Evolutionary conservation across 2,329 filamentous ascomycete species (phyloP), one percentile per base, ranked within the genome.

Genomic region (Nannizziopsis barbatae): DNA sequence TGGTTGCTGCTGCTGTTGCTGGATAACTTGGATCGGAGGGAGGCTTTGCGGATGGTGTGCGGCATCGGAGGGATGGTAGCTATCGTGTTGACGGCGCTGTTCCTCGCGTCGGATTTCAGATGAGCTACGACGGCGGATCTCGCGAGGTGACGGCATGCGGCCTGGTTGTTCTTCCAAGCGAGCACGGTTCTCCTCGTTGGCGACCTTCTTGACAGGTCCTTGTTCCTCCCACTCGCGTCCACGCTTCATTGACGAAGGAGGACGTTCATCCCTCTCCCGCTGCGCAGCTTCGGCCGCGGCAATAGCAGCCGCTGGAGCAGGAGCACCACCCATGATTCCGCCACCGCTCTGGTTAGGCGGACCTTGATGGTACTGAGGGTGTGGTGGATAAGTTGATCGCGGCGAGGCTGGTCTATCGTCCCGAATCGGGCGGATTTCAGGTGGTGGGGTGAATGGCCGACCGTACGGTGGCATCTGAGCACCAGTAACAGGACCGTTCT

Each of bases 351-450:
- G 35, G 27, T 7, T 20, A 18, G 39, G 33, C 40, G 79, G 78
- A 56, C 87, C 86, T 55, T 85, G 83, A 57, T 83, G 74, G 61
- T 86, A 93, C 55, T 83, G 84, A 53, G 86, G 85, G 59, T 89
- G 86, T 4, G 22, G 22, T 7, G 84, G 81, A 60, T 92, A 95
- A 6, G 80, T 81, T 35, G 86, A 84, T 60, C 88, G 89, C 51
- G 89, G 89, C n/a, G 90, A 95, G n/a, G 86, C 79, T 67, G 89
- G 84, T 52, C 85, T 81, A 61, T 83, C 86, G 56, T 95, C 89
- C 55, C 90, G 78, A 54, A 92, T 76, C 1, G 84, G 83, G 45
- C 88, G 80, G 41, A 88, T 81, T 56, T 95, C 90, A 44, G 84
- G 79, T n/a, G 86, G 79, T 51, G 89, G 86, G 63, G 85, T 93